A percentile compares a stretch with the other conserved stretches of the same genome.
These are phyloP conservation scores for Cladophialophora psammophila DNA, from an alignment of 2,329 filamentous ascomycete genomes.

Conservation along the genomic window DNA sequence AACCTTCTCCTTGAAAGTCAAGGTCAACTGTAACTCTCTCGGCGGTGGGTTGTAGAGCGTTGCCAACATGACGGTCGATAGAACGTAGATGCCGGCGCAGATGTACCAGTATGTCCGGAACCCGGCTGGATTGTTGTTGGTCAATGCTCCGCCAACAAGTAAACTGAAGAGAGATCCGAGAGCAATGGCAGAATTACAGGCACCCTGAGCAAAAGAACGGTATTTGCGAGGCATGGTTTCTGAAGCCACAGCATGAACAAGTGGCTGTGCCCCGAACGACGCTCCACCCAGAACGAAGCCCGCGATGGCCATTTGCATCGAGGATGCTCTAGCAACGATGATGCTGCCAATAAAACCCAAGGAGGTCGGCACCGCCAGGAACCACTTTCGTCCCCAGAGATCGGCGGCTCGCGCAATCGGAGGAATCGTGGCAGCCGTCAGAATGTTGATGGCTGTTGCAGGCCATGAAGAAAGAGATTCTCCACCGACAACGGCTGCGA, in stretches of 20 bases:
- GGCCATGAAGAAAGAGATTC: constrained; percentile 15
- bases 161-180: constrained; percentile 20
- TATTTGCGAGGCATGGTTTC: constrained; percentile 31
- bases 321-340: constrained; percentile 23
- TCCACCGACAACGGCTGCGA: neutral
- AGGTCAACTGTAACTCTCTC: constrained; percentile 43
- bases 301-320: constrained; percentile 21
- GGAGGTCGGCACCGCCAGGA: constrained; percentile 9
- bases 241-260: constrained; percentile 30
- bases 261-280: constrained; percentile 15
- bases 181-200: constrained; percentile 21
- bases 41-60: constrained; percentile 57
- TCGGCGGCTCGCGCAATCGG: constrained; percentile 26
- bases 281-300: constrained; percentile 24
- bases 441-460: constrained; percentile 22
- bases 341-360: constrained; percentile 26
- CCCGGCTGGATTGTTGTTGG: constrained; percentile 13
- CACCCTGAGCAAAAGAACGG: constrained; percentile 24
- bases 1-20: constrained; percentile 47
- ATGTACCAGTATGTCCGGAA: constrained; percentile 33
- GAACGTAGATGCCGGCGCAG: constrained; percentile 35
- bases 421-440: constrained; percentile 28
- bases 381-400: constrained; percentile 31
- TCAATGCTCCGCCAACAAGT: constrained; percentile 14
- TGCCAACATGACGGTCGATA: constrained; percentile 50